A percentile compares a stretch with the other conserved stretches of the same genome.
Evolutionary conservation across 768 basidiomycete species (phyloP).

Genomic region (Rhizopogon rudus): DNA sequence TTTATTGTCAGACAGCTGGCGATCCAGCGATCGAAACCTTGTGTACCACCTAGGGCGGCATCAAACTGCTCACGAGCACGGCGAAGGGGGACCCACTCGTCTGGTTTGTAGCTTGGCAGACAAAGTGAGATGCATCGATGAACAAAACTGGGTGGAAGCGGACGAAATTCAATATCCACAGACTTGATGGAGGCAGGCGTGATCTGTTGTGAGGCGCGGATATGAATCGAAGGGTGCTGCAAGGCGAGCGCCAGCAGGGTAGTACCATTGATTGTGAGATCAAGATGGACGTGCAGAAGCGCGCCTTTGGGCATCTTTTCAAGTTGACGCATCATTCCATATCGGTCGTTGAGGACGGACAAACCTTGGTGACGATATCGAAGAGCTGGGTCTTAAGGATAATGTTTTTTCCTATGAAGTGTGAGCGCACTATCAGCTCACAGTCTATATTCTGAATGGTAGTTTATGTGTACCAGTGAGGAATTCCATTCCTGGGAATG

Average conservation of each 20-base stretch:
- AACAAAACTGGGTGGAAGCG: conserved; percentile 32
- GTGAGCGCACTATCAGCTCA: not conserved
- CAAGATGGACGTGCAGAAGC: conserved; percentile 71
- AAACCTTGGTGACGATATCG: conserved; percentile 54
- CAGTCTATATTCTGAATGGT: not conserved
- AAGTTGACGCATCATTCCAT: not conserved
- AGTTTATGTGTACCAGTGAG: conserved; percentile 47
- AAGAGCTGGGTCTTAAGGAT: conserved; percentile 63
- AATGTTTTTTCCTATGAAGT: conserved; percentile 40
- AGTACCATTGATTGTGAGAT: conserved; percentile 58
- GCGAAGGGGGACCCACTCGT: conserved; percentile 50
- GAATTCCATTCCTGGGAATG: conserved; percentile 79
- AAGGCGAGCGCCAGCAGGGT: conserved; percentile 51
- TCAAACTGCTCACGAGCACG: conserved; percentile 52
- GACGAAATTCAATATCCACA: conserved; percentile 48
- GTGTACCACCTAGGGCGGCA: conserved; percentile 47
- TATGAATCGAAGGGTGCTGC: conserved; percentile 55
- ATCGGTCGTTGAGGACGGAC: not conserved
- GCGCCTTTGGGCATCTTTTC: conserved; percentile 77
- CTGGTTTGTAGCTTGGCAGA: conserved; percentile 36
- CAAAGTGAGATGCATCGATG: conserved; percentile 22
- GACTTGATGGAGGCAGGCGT: conserved; percentile 35
- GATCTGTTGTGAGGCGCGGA: conserved; percentile 40
- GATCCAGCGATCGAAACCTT: conserved; percentile 69
- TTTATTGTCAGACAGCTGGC: conserved; percentile 58